phyloP scores from a whole-genome alignment of 148 eudicot species.

The Vaccinium darrowii region DNA sequence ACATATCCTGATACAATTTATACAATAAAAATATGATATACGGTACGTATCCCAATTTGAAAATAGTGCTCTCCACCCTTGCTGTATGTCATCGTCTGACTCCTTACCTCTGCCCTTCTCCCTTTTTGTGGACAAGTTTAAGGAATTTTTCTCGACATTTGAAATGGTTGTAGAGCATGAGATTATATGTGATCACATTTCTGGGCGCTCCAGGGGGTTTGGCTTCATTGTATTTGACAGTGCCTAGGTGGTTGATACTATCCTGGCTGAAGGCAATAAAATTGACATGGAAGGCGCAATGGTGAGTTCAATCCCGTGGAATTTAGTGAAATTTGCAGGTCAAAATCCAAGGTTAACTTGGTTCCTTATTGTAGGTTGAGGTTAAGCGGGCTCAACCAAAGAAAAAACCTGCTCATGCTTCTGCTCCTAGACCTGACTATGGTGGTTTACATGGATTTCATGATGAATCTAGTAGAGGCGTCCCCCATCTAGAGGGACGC shows the following conservation, averaged over 20 bases:
- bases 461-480: not conserved
- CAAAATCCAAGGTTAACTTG: too few species aligned
- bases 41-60: too few species aligned
- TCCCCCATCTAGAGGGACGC: not conserved
- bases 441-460: constrained; percentile 12
- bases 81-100: too few species aligned
- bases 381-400: constrained; percentile 83
- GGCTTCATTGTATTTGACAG: constrained; percentile 68
- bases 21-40: too few species aligned
- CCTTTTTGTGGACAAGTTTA: constrained; percentile 40
- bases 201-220: constrained; percentile 67
- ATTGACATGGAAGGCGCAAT: constrained; percentile 56
- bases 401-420: constrained; percentile 51
- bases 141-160: constrained; percentile 60
- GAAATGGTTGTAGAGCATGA: constrained; percentile 66
- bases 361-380: constrained; percentile 46
- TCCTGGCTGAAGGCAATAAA: constrained; percentile 54
- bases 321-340: too few species aligned
- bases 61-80: too few species aligned
- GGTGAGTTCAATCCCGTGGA: too few species aligned
- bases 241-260: constrained; percentile 53
- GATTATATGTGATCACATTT: constrained; percentile 62
- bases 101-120: too few species aligned
- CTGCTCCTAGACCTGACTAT: constrained; percentile 35
- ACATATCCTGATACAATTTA: too few species aligned